A percentile compares a stretch with the other conserved stretches of the same genome.
Conservation (phyloP, 1,139 yeast species). For the Saccharomycopsis crataegensis region DNA sequence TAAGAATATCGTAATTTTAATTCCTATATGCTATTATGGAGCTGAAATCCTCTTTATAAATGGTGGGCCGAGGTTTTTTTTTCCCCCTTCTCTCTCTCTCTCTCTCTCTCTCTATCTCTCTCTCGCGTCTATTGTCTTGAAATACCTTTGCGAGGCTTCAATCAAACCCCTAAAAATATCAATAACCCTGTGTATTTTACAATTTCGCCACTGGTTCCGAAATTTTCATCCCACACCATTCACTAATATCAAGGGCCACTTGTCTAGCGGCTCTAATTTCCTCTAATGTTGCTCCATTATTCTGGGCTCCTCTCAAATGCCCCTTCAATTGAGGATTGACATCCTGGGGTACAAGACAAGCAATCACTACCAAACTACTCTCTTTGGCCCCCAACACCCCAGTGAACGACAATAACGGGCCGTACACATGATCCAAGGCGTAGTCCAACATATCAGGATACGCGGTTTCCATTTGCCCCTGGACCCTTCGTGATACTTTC, state of each 20-base stretch:
- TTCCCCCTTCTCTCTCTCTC: no score
- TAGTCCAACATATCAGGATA: slow-evolving; percentile 82
- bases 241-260: slow-evolving; percentile 58
- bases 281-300: slow-evolving; percentile 64
- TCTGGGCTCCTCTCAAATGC: slow-evolving; percentile 77
- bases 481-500: slow-evolving; percentile 62
- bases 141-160: no score
- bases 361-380: slow-evolving; percentile 70
- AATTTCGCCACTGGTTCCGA: slow-evolving; percentile 40
- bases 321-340: slow-evolving; percentile 94
- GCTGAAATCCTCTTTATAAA: no score
- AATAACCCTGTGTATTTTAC: neutral
- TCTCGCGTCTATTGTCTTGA: no score
- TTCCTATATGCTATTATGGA: no score
- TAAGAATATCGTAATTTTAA: no score
- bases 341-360: slow-evolving; percentile 83
- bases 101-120: no score
- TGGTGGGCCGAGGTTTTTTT: no score
- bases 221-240: slow-evolving; percentile 73
- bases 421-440: slow-evolving; percentile 67
- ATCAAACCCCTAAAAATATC: neutral
- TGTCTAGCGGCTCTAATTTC: slow-evolving; percentile 55
- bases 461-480: slow-evolving; percentile 59
- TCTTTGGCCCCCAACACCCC: slow-evolving; percentile 59
- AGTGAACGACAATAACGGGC: slow-evolving; percentile 65